Evolutionary conservation across 768 basidiomycete species (phyloP), one percentile per base, ranked within the genome.

Genomic region (Termitomyces sp.): DNA sequence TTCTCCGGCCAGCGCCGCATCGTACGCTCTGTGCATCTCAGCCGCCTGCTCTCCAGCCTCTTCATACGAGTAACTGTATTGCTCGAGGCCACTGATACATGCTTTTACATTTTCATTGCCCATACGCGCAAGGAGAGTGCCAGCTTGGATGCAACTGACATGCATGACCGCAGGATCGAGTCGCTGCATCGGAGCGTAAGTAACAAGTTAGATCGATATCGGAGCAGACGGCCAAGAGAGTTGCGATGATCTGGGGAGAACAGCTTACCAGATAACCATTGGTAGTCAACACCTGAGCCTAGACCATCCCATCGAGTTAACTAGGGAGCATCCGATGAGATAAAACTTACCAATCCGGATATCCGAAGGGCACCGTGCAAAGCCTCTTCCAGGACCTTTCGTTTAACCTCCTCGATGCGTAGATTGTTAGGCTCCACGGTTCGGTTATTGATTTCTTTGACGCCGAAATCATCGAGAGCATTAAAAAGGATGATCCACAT

Each of bases 81-180:
- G 95, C 66, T 90, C 82, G 24, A 97, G 78, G 31, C 91, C 95
- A 24, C 81, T 83, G 65, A 96, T 87, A 70, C 95, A 96, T 65
- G 89, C 87, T 56, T 79, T 73, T 34, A 90, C 92, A 71, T 95
- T 94, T 1, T 86, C 85, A 20, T 91, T 86, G 7, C 89, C 93
- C n/a, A 89, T 73, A 27, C 86, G 82, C 6, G 93, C 94, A 55
- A 96, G 82, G 15, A 94, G 77, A 50, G 80, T 84, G 13, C 94
- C 95, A 0, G 93, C 89, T 61, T 91, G 87, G 61, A 89, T 91
- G 68, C 91, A 87, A 63, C 87, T 85, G 67, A 91, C 89, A 61
- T 92, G 89, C 82, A 97, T 91, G 44, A 94, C 89, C 4, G 94
- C 92, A 33, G 91, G 91, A 70, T 92, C 92, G 57, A 92, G 79